A percentile compares a stretch with the other conserved stretches of the same genome.
phyloP scores from a whole-genome alignment of 495 filamentous ascomycete genomes.

The Geopyxis carbonaria region DNA sequence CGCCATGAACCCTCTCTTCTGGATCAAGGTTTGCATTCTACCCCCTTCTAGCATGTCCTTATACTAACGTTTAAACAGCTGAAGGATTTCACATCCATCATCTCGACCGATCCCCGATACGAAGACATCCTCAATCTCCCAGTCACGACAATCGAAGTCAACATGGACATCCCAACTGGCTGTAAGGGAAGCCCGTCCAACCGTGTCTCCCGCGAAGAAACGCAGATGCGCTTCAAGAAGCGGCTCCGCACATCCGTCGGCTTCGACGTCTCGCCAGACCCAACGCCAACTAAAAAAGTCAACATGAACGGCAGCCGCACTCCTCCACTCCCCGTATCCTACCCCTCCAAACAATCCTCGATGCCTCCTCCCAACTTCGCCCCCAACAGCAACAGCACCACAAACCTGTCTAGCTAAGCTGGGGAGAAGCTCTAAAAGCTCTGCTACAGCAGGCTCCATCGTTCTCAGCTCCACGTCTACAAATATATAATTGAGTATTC shows the following conservation, averaged over 20 bases:
- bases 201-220: constrained; percentile 13
- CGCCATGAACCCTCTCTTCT: constrained; percentile 22
- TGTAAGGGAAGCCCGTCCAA: constrained; percentile 9
- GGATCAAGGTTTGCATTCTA: constrained; percentile 20
- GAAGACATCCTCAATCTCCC: constrained; percentile 7
- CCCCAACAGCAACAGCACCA: constrained; percentile 13
- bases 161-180: constrained; percentile 9
- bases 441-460: no score
- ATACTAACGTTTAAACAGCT: constrained; percentile 11
- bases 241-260: constrained; percentile 14
- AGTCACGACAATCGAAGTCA: constrained; percentile 15
- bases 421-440: no score
- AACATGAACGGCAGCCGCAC: constrained; percentile 9
- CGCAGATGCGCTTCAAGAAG: constrained; percentile 13
- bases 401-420: constrained; percentile 14
- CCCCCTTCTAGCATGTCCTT: constrained; percentile 1
- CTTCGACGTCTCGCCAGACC: constrained; percentile 6
- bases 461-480: no score
- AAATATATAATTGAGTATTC: no score
- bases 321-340: no score
- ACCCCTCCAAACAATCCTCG: constrained; percentile 13
- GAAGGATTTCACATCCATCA: constrained; percentile 18
- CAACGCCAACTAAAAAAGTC: constrained; percentile 8
- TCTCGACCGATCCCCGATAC: constrained; percentile 13
- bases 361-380: constrained; percentile 13